Evolutionary conservation across 495 filamentous ascomycete genomes (phyloP).

Genomic region (Gamarada debralockiae): DNA sequence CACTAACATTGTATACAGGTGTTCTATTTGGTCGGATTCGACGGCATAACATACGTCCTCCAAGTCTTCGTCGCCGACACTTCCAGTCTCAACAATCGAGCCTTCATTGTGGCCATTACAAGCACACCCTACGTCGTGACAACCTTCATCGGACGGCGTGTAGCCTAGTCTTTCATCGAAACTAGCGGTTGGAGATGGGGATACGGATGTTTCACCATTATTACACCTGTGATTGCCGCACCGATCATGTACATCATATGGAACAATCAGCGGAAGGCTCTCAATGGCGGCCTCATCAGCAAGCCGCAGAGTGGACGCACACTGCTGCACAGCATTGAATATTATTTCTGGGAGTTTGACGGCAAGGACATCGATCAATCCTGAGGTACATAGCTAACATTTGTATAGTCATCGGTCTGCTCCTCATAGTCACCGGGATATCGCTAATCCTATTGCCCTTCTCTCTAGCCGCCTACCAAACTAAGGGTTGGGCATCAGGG

Average conservation of each 20-base stretch:
- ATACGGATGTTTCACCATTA: conserved; percentile 48
- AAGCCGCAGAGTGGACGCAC: conserved; percentile 30
- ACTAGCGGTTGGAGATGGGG: conserved; percentile 50
- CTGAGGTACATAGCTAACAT: too few relatives aligned
- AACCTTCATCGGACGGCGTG: conserved; percentile 38
- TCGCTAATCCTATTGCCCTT: conserved; percentile 60
- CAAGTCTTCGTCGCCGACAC: conserved; percentile 59
- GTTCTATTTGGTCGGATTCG: conserved; percentile 36
- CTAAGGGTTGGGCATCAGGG: conserved; percentile 43
- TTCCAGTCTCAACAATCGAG: conserved; percentile 51
- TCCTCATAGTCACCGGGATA: conserved; percentile 50
- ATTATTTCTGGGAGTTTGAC: conserved; percentile 32
- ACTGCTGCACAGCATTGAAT: conserved; percentile 55
- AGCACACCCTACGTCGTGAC: conserved; percentile 56
- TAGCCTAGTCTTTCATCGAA: conserved; percentile 33
- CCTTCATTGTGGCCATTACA: conserved; percentile 49
- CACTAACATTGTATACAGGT: too few relatives aligned
- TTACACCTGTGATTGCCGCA: conserved; percentile 40
- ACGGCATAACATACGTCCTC: conserved; percentile 46
- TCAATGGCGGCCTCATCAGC: conserved; percentile 45
- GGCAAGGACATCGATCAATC: background rate
- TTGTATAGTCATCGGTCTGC: conserved; percentile 36
- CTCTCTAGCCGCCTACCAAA: conserved; percentile 43
- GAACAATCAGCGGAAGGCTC: conserved; percentile 56
- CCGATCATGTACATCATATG: conserved; percentile 37